Percentiles rank a stretch among this genome's conserved stretches.
These are phyloP conservation scores for Neurospora sp. DNA, from an alignment of 495 filamentous ascomycete genomes.

Conservation along the genomic window DNA sequence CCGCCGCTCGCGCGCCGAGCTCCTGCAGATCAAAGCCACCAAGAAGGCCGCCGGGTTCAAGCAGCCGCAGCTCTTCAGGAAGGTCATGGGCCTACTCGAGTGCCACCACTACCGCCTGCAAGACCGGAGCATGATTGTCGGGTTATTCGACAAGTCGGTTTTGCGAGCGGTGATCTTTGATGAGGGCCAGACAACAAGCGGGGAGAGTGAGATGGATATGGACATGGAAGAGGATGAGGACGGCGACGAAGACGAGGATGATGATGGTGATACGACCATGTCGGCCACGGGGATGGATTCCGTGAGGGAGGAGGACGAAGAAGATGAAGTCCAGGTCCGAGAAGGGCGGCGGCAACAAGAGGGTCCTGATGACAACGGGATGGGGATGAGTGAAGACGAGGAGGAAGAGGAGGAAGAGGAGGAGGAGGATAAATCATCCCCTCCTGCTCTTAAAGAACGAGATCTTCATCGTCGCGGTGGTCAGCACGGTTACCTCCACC, in stretches of 20 bases:
- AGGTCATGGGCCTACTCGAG: conserved; percentile 78
- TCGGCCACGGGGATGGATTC: not conserved
- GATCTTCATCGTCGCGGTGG: not conserved
- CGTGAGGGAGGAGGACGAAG: not conserved
- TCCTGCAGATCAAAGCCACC: conserved; percentile 44
- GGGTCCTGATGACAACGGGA: conserved; percentile 5
- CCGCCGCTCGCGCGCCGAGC: conserved; percentile 63
- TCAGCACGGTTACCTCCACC: not conserved
- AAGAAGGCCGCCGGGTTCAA: conserved; percentile 57
- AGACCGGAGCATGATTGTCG: conserved; percentile 77
- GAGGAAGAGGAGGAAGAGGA: conserved; percentile 5
- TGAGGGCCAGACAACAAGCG: conserved; percentile 26
- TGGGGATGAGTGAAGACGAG: conserved; percentile 7
- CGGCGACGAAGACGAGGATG: conserved; percentile 4
- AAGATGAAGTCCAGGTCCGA: not conserved
- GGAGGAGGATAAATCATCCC: conserved; percentile 21
- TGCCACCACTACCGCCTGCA: conserved; percentile 79
- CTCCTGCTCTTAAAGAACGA: not conserved
- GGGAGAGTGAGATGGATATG: not conserved
- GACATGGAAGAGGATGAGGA: conserved; percentile 11
- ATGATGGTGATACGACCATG: conserved; percentile 1
- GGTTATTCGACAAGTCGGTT: conserved; percentile 85
- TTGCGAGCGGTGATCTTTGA: conserved; percentile 66
- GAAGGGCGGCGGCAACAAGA: conserved; percentile 2
- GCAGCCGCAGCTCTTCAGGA: conserved; percentile 66